Conservation (phyloP, 140 eudicot species). For the Anethum foeniculum region DNA sequence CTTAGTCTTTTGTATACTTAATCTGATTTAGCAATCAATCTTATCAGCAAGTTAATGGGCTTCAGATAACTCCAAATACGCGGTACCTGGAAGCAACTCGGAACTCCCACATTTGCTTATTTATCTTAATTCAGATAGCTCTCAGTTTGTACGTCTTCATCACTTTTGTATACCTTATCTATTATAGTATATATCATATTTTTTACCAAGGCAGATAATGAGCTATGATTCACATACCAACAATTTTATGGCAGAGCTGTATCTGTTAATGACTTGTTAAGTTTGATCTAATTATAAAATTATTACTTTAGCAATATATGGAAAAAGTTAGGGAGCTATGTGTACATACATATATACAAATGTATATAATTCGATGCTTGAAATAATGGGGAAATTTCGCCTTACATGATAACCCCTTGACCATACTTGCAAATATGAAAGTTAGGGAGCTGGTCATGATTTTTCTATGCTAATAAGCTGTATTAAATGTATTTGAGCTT, state of each 20-base stretch:
- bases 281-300: too few species aligned
- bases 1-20: neutral
- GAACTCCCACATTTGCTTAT: conserved; percentile 83
- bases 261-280: too few species aligned
- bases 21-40: conserved; percentile 10
- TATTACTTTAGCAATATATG: too few species aligned
- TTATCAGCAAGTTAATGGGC: conserved; percentile 84
- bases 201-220: conserved; percentile 57
- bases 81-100: conserved; percentile 86
- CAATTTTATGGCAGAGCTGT: conserved; percentile 71
- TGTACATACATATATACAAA: too few species aligned
- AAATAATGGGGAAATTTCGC: neutral
- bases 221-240: conserved; percentile 94
- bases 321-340: too few species aligned
- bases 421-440: neutral
- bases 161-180: neutral
- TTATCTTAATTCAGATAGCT: conserved; percentile 73
- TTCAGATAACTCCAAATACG: conserved; percentile 93
- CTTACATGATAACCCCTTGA: neutral
- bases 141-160: conserved; percentile 61
- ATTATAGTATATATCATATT: neutral
- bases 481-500: neutral
- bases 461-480: neutral
- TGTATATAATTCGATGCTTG: neutral
- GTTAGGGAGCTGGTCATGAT: neutral